A percentile compares a stretch with the other conserved stretches of the same genome.
These are phyloP conservation scores for Psilocybe sp. DNA, from an alignment of 768 basidiomycete species.

Conservation along the genomic window DNA sequence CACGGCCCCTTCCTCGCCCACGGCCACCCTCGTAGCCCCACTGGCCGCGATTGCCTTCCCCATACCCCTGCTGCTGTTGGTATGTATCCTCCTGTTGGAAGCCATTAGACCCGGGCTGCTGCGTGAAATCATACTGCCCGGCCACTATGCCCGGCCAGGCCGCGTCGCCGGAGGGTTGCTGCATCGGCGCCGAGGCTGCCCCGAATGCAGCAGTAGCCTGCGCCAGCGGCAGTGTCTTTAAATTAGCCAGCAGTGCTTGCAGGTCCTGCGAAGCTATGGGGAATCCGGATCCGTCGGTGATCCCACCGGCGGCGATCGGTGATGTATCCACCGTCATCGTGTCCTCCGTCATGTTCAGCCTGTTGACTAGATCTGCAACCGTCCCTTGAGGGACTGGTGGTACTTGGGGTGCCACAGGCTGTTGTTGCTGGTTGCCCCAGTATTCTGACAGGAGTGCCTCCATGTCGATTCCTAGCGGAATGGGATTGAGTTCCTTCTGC, in stretches of 20 bases:
- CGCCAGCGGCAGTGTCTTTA: no score
- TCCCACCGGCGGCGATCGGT: no score
- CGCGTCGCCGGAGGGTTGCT: no score
- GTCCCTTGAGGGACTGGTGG: no score
- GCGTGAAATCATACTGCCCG: slow-evolving; percentile 7
- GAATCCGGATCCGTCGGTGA: no score
- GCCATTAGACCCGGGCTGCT: slow-evolving; percentile 24
- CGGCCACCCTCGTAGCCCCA: slow-evolving; percentile 44
- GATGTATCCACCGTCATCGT: no score
- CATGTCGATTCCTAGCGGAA: slow-evolving; percentile 69
- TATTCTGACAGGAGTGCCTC: slow-evolving; percentile 44
- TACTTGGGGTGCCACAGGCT: no score
- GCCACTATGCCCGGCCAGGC: not conserved
- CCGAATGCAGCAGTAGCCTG: no score
- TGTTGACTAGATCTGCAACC: slow-evolving; percentile 68
- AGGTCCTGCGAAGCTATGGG: no score
- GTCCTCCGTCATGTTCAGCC: slow-evolving; percentile 30
- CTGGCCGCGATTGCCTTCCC: slow-evolving; percentile 39
- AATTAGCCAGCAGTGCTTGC: no score
- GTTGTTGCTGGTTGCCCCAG: no score
- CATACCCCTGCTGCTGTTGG: slow-evolving; percentile 38
- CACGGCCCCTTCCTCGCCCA: slow-evolving; percentile 56
- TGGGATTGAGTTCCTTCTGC: slow-evolving; percentile 57
- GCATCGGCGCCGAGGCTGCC: no score
- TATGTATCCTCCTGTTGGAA: slow-evolving; percentile 9